A percentile compares a stretch with the other conserved stretches of the same genome.
Conservation (phyloP, 352 stramenopile genomes). For the Phytophthora vignae region DNA sequence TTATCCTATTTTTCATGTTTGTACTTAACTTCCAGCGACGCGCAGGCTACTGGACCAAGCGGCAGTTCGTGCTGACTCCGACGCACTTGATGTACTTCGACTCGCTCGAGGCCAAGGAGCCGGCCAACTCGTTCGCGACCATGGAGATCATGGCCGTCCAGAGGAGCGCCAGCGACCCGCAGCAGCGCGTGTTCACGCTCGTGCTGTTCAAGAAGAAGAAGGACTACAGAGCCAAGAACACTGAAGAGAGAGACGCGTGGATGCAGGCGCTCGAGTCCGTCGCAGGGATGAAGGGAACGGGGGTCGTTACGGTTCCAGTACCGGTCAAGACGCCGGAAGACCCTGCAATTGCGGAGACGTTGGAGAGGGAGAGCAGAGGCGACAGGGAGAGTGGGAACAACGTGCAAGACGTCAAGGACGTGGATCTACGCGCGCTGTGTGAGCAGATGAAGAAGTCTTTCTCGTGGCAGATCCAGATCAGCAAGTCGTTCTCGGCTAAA, state of each 20-base stretch:
- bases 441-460: conserved; percentile 82
- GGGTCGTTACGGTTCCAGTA: conserved; percentile 2
- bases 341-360: neutral
- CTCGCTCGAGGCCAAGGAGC: conserved; percentile 49
- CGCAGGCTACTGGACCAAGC: conserved; percentile 84
- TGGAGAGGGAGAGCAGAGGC: conserved; percentile 18
- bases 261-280: conserved; percentile 67
- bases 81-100: conserved; percentile 79
- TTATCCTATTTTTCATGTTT: conserved; percentile 1
- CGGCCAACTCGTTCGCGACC: conserved; percentile 56
- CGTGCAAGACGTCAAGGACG: conserved; percentile 43
- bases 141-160: conserved; percentile 76
- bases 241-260: conserved; percentile 77
- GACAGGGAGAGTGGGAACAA: conserved; percentile 15
- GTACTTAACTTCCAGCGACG: conserved; percentile 47
- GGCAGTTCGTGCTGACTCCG: conserved; percentile 77
- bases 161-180: conserved; percentile 43
- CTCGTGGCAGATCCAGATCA: conserved; percentile 76
- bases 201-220: conserved; percentile 84
- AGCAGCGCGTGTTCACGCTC: conserved; percentile 62
- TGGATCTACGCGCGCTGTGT: conserved; percentile 67
- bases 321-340: conserved; percentile 23
- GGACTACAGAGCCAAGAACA: conserved; percentile 65
- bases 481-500: conserved; percentile 76
- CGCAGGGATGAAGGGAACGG: conserved; percentile 58